Conservation (phyloP, 345 rosid species). For the Pistacia vera region DNA sequence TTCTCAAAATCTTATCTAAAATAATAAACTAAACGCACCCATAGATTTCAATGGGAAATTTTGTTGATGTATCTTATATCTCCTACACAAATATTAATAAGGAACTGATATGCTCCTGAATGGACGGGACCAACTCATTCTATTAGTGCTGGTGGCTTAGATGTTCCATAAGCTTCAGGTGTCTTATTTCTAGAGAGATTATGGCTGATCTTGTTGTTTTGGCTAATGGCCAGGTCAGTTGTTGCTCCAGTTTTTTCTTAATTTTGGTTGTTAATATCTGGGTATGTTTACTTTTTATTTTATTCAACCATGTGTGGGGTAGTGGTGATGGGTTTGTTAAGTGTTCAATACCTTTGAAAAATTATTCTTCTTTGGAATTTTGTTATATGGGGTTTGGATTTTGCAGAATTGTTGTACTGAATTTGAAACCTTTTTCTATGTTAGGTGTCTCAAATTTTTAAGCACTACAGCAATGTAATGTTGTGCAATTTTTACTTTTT, state of each 20-base stretch:
- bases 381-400: not conserved
- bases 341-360: not conserved
- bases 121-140: not conserved
- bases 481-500: not conserved
- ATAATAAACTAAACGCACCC: too few species aligned
- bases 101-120: too few species aligned
- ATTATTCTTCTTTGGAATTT: not conserved
- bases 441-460: not conserved
- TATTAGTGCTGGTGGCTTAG: conserved; percentile 13
- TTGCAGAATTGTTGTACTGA: not conserved
- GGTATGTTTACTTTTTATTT: not conserved
- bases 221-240: conserved; percentile 57
- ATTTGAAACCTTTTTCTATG: not conserved
- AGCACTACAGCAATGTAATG: not conserved
- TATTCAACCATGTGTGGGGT: not conserved
- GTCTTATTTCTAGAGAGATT: conserved; percentile 48
- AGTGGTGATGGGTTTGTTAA: not conserved
- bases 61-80: too few species aligned
- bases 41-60: too few species aligned
- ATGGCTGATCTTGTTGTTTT: conserved; percentile 64
- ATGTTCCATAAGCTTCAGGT: conserved; percentile 40
- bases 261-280: not conserved
- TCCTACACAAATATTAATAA: too few species aligned
- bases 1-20: too few species aligned
- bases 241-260: not conserved